Evolutionary conservation across 257 asterid genomes (phyloP).

Genomic region (Parsonsia alboflavescens): DNA sequence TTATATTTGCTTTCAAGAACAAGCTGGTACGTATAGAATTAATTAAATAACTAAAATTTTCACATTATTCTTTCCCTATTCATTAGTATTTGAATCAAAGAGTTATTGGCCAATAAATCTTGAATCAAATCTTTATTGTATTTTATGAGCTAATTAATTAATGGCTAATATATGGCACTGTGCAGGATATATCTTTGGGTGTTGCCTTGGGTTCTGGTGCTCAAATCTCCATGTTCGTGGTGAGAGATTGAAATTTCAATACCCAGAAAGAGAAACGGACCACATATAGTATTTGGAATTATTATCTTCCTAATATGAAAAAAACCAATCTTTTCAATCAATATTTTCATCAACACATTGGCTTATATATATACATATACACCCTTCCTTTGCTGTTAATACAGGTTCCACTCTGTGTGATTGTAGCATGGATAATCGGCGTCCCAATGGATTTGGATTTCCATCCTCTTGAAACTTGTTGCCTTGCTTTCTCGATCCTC

Average conservation of each 20-base stretch:
- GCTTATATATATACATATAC: too few species aligned
- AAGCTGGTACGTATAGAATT: conserved; percentile 37
- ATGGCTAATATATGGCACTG: not conserved
- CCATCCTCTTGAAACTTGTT: conserved; percentile 36
- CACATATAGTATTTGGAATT: too few species aligned
- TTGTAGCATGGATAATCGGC: conserved; percentile 39
- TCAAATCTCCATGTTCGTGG: conserved; percentile 51
- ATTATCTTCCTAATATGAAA: too few species aligned
- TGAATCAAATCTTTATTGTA: not conserved
- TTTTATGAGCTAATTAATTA: not conserved
- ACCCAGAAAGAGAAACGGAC: not conserved
- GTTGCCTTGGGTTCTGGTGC: conserved; percentile 45
- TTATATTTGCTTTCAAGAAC: conserved; percentile 43
- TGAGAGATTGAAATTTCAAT: conserved; percentile 15
- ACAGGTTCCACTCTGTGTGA: conserved; percentile 37
- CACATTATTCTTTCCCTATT: not conserved
- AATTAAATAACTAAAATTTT: too few species aligned
- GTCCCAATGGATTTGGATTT: conserved; percentile 39
- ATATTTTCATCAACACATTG: too few species aligned
- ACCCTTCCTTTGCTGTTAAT: too few species aligned
- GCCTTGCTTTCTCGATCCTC: conserved; percentile 34
- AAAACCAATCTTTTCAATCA: too few species aligned
- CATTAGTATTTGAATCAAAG: too few species aligned
- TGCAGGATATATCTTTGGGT: conserved; percentile 43
- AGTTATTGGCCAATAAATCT: too few species aligned